These are phyloP conservation scores for Cenococcum geophilum DNA, from an alignment of 495 filamentous ascomycete species.

Conservation along the genomic window DNA sequence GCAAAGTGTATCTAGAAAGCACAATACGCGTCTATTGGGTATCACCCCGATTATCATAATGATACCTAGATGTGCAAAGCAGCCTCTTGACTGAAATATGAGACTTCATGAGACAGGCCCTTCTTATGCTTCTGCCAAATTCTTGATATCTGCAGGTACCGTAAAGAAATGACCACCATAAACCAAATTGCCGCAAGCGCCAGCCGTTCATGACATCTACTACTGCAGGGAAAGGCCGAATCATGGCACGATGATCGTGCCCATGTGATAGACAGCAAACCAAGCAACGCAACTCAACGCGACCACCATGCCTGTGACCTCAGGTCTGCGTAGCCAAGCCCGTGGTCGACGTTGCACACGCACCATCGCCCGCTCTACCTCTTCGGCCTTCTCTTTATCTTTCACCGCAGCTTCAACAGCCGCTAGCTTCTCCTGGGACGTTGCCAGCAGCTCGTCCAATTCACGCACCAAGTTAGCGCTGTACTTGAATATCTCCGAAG, in stretches of 20 bases:
- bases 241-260: constrained; percentile 2
- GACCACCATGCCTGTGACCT: constrained; percentile 19
- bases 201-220: no score
- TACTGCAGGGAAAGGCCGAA: background rate
- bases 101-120: no score
- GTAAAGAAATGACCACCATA: no score
- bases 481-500: constrained; percentile 41
- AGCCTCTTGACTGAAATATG: no score
- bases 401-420: constrained; percentile 7
- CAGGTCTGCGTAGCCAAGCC: constrained; percentile 20
- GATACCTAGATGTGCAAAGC: no score
- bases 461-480: constrained; percentile 40
- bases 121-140: no score
- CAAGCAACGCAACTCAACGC: constrained; percentile 21
- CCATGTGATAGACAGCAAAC: constrained; percentile 12
- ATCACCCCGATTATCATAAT: no score
- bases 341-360: background rate
- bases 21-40: no score
- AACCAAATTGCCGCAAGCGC: no score
- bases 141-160: no score
- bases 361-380: background rate
- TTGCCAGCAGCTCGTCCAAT: constrained; percentile 33
- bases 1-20: no score
- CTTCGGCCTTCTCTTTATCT: constrained; percentile 2
- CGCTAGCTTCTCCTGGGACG: constrained; percentile 9